Evolutionary conservation across 2,329 filamentous ascomycete genomes (phyloP).

Genomic region (Penicillium frequentans): DNA sequence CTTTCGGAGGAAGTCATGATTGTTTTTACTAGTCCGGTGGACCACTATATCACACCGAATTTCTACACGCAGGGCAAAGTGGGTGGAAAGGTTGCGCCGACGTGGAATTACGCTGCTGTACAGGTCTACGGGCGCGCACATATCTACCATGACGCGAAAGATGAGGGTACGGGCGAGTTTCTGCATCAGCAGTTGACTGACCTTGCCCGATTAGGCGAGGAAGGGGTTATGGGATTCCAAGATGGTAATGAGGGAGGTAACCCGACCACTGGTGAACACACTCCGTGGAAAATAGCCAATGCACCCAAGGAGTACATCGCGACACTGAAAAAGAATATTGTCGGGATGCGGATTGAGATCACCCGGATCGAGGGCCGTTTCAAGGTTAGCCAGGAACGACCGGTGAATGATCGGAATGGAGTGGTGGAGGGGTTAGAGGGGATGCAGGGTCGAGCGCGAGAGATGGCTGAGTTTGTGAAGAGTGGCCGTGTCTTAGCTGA

Average conservation of each 20-base stretch:
- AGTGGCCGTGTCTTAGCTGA: neutral
- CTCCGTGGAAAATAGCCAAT: constrained; percentile 19
- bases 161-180: neutral
- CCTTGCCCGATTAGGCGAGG: constrained; percentile 15
- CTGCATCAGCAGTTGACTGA: constrained; percentile 14
- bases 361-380: constrained; percentile 19
- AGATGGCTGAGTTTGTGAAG: constrained; percentile 20
- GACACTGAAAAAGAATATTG: constrained; percentile 18
- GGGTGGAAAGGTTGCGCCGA: constrained; percentile 67
- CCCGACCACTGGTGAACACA: neutral
- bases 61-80: constrained; percentile 66
- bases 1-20: constrained; percentile 7
- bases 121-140: constrained; percentile 21
- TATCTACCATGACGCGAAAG: constrained; percentile 9
- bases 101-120: constrained; percentile 68
- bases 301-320: constrained; percentile 20
- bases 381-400: constrained; percentile 23
- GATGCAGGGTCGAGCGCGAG: constrained; percentile 6
- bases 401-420: constrained; percentile 13
- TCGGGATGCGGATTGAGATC: constrained; percentile 19
- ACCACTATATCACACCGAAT: constrained; percentile 48
- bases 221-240: constrained; percentile 5
- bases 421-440: constrained; percentile 17
- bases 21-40: constrained; percentile 18
- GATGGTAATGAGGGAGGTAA: constrained; percentile 6